Base-by-base conservation (phyloP, 2,329 filamentous ascomycete species). In the Diaporthe longicolla region DNA sequence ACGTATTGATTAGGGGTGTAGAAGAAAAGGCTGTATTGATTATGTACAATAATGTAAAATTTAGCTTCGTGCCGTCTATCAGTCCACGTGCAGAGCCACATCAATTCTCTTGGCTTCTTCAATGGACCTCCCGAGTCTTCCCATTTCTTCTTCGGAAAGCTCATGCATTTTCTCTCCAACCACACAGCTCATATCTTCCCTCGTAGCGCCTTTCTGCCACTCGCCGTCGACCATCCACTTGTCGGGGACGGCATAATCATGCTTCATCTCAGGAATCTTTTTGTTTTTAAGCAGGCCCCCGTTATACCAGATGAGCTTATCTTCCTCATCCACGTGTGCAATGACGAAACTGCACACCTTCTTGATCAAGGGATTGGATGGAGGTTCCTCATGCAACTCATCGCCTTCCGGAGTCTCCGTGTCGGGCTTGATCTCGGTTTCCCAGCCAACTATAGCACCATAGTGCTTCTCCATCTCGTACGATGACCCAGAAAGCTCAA, bases 401-500 rank as follows among this genome's bases (percentile, higher is more conserved):
- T 52, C 26, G 21, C n/a, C 61, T 15, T 50, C 61, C 11, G 43
- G 19, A 4, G 10, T 24, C 24, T 66, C 61, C 6, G 61, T 9
- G 15, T 66, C 43, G 24, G 29, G 11, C 43, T 66, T 2, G 21
- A 26, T 11, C 19, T 66, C 43, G 4, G 29, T 66, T 43, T 77
- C 72, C 81, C 83, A 82, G 0, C 85, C 85, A 0, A 84, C 76
- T 10, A 86, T 83, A 2, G 82, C 80, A 0, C 81, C 85, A 61
- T 87, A 86, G 65, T 85, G 83, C 40, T 77, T 71, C 8, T 85
- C 83, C 73, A 87, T 86, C 2, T 79, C 77, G 68, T 86, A 86
- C 0, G 66, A 74, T 0, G 83, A 80, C 4, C 81, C 82, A 3
- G 81, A 80, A 1, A 86, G 79, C 73, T 87, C 85, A 10, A 86